Conservation (phyloP, 169 alveolate species). For the Plasmodium ovale region DNA sequence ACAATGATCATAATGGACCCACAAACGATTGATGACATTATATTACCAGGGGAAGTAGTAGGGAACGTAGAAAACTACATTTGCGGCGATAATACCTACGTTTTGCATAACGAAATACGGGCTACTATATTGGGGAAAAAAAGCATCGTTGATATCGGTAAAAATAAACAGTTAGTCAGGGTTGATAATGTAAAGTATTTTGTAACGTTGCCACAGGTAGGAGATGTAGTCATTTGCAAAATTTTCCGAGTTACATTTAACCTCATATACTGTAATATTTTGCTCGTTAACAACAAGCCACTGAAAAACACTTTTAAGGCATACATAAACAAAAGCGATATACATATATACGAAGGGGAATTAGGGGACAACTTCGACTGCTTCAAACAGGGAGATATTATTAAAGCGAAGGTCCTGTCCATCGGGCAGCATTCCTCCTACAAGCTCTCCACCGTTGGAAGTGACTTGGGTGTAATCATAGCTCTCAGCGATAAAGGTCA, state of each 20-base stretch:
- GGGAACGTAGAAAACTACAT: conserved; percentile 13
- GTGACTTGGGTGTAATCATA: conserved; percentile 57
- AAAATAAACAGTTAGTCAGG: conserved; percentile 21
- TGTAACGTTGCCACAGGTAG: conserved; percentile 45
- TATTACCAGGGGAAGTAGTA: conserved; percentile 61
- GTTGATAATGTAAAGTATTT: conserved; percentile 21
- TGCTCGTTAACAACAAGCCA: conserved; percentile 1
- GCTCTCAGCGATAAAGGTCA: conserved; percentile 58
- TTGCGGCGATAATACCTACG: conserved; percentile 47
- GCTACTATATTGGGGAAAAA: conserved; percentile 57
- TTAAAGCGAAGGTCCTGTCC: conserved; percentile 54
- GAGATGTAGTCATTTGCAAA: conserved; percentile 65
- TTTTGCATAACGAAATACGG: conserved; percentile 40
- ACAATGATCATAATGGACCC: too few relatives aligned
- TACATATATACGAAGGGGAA: conserved; percentile 68
- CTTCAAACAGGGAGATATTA: conserved; percentile 69
- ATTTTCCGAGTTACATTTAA: conserved; percentile 46
- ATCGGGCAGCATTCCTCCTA: conserved; percentile 51
- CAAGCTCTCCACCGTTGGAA: conserved; percentile 63
- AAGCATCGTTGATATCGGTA: background rate
- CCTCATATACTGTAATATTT: conserved; percentile 33
- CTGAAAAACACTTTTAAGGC: conserved; percentile 45
- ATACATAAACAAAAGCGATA: conserved; percentile 61
- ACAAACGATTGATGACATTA: conserved; percentile 45
- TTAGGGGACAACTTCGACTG: conserved; percentile 63